Percentiles rank a stretch among this genome's conserved stretches.
Evolutionary conservation across 2,329 filamentous ascomycete species (phyloP).

Genomic region (Neopestalotiopsis clavispora): DNA sequence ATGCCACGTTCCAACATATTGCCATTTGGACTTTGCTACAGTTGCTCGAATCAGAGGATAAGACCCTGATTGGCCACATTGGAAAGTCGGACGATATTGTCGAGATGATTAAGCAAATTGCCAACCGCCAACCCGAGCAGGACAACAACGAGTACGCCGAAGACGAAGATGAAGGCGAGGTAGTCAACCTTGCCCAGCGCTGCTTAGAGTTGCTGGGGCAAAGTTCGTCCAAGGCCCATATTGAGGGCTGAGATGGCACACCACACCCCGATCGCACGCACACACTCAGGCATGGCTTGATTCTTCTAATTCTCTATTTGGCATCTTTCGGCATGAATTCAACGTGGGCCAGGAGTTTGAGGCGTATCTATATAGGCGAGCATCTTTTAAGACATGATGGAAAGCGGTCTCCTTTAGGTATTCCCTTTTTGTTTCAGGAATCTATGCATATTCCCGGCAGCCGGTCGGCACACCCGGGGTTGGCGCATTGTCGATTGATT

Average conservation of each 20-base stretch:
- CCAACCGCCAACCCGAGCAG: constrained; percentile 85
- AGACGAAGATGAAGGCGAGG: constrained; percentile 91
- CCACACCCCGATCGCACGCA: background rate
- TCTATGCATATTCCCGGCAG: constrained; percentile 34
- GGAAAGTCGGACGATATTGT: constrained; percentile 90
- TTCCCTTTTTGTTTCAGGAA: constrained; percentile 29
- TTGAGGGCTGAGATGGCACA: constrained; percentile 68
- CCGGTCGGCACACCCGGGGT: constrained; percentile 26
- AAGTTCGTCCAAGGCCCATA: constrained; percentile 76
- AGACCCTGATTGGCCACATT: constrained; percentile 85
- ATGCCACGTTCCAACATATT: constrained; percentile 98
- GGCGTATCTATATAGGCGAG: constrained; percentile 45
- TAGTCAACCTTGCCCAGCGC: constrained; percentile 86
- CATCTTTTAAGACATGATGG: constrained; percentile 30
- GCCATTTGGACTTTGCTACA: constrained; percentile 98
- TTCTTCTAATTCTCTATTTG: constrained; percentile 27
- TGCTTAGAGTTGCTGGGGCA: constrained; percentile 87
- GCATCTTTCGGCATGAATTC: constrained; percentile 39
- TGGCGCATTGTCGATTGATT: constrained; percentile 20
- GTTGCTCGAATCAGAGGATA: constrained; percentile 92
- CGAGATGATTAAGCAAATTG: constrained; percentile 88
- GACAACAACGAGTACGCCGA: constrained; percentile 80
- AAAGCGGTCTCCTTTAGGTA: constrained; percentile 20
- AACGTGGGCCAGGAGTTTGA: constrained; percentile 47
- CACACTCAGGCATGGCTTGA: background rate